Conservation (phyloP, 2,329 filamentous ascomycete genomes). For the Diaporthe capsici region DNA sequence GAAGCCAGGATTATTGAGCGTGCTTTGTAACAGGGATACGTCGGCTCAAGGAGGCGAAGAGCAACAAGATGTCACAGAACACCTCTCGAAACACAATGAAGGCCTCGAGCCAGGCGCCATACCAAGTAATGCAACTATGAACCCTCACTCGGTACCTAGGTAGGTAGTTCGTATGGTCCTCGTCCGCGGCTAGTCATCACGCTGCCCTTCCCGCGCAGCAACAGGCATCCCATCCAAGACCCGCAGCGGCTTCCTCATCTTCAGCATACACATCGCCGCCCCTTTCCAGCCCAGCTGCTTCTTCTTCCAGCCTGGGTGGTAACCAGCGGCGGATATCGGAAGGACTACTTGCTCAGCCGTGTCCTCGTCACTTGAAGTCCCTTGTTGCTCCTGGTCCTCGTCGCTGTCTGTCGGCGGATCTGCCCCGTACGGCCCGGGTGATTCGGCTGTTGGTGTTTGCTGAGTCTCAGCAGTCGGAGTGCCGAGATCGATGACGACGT, state of each 20-base stretch:
- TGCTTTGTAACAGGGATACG: not conserved
- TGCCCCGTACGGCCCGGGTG: slow-evolving; percentile 5
- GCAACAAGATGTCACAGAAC: not conserved
- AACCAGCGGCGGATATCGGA: slow-evolving; percentile 40
- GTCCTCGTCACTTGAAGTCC: slow-evolving; percentile 42
- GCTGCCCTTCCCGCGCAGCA: slow-evolving; percentile 10
- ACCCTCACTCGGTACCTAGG: too few relatives aligned
- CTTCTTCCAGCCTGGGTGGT: slow-evolving; percentile 57
- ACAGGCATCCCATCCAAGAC: slow-evolving; percentile 44
- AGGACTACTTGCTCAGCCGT: slow-evolving; percentile 46
- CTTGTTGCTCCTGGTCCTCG: slow-evolving; percentile 32
- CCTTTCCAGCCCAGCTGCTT: slow-evolving; percentile 62
- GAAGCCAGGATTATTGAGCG: not conserved
- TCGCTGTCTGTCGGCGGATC: slow-evolving; percentile 34
- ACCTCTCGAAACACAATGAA: not conserved
- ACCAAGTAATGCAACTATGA: not conserved
- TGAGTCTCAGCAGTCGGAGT: slow-evolving; percentile 2
- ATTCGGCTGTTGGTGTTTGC: not conserved
- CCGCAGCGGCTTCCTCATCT: slow-evolving; percentile 47
- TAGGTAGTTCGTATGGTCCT: not conserved
- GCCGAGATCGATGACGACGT: slow-evolving; percentile 42
- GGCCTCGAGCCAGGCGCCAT: not conserved
- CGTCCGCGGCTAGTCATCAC: not conserved
- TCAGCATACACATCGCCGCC: slow-evolving; percentile 58
- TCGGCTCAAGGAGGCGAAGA: not conserved